Evolutionary conservation across 1,284 basidiomycete genomes (phyloP).

Genomic region (Naganishia liquefaciens): DNA sequence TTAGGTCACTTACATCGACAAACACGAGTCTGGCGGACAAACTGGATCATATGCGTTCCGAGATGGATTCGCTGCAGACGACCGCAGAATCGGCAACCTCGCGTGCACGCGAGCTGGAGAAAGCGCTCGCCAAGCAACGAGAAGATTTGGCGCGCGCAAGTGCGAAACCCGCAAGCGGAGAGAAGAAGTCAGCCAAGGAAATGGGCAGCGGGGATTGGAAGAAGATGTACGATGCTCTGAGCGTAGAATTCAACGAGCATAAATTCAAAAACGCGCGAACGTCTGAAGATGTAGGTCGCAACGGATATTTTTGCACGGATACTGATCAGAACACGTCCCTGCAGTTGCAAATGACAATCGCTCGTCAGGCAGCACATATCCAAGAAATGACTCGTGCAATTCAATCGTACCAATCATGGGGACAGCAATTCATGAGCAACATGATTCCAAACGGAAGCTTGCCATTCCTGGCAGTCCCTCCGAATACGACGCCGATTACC

Average conservation of each 20-base stretch:
- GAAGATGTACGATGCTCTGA: not conserved
- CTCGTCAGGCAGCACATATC: not conserved
- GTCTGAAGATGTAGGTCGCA: slow-evolving; percentile 8
- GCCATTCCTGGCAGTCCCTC: too few relatives aligned
- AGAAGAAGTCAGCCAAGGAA: not conserved
- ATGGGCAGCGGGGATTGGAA: not conserved
- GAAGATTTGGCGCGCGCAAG: not conserved
- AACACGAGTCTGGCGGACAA: slow-evolving; percentile 12
- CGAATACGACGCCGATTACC: not conserved
- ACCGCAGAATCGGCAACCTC: not conserved
- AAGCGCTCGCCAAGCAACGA: not conserved
- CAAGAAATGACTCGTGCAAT: not conserved
- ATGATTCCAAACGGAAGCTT: too few relatives aligned
- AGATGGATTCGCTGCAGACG: not conserved
- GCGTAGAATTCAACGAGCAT: not conserved
- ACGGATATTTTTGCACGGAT: not conserved
- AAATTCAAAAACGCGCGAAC: not conserved
- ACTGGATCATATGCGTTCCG: slow-evolving; percentile 2
- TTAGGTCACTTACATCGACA: slow-evolving; percentile 13
- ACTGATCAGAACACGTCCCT: not conserved
- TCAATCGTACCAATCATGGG: not conserved
- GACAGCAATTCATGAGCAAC: too few relatives aligned
- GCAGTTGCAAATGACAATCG: not conserved
- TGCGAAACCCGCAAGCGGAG: not conserved
- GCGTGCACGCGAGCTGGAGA: not conserved